These are phyloP conservation scores for Favolaschia claudopus DNA, from an alignment of 768 basidiomycete species.

Conservation along the genomic window DNA sequence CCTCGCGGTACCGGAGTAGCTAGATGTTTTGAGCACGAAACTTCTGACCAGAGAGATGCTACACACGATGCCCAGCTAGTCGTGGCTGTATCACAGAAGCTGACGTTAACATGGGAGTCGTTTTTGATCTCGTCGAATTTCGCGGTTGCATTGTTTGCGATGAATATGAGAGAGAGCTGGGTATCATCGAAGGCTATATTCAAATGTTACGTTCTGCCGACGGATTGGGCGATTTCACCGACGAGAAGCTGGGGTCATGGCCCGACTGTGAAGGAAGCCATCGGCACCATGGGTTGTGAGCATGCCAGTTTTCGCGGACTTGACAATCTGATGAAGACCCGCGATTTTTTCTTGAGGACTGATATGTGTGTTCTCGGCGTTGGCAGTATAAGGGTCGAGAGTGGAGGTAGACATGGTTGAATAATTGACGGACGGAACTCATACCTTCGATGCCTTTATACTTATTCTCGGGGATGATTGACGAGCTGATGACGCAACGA, in stretches of 20 bases:
- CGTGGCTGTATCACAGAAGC: constrained; percentile 71
- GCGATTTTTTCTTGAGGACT: constrained; percentile 72
- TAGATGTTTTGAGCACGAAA: not conserved
- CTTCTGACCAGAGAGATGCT: constrained; percentile 18
- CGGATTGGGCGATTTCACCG: constrained; percentile 29
- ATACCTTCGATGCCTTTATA: not conserved
- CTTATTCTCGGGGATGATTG: not conserved
- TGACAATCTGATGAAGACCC: constrained; percentile 72
- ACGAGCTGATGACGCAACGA: not conserved
- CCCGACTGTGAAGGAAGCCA: constrained; percentile 79
- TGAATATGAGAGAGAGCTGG: constrained; percentile 67
- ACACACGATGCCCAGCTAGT: constrained; percentile 77
- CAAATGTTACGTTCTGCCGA: not conserved
- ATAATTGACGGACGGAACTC: not conserved
- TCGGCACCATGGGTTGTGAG: constrained; percentile 74
- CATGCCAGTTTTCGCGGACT: constrained; percentile 74
- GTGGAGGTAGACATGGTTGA: constrained; percentile 32
- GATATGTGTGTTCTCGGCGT: constrained; percentile 65
- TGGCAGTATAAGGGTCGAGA: constrained; percentile 79
- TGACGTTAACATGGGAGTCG: constrained; percentile 82
- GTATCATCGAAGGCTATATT: constrained; percentile 50
- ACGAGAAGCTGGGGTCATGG: constrained; percentile 81
- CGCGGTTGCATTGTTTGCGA: constrained; percentile 75
- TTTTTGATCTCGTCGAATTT: constrained; percentile 83
- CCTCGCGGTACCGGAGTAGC: constrained; percentile 73